Conservation (phyloP, 2,329 filamentous ascomycete species). For the Colletotrichum euphorbiae region DNA sequence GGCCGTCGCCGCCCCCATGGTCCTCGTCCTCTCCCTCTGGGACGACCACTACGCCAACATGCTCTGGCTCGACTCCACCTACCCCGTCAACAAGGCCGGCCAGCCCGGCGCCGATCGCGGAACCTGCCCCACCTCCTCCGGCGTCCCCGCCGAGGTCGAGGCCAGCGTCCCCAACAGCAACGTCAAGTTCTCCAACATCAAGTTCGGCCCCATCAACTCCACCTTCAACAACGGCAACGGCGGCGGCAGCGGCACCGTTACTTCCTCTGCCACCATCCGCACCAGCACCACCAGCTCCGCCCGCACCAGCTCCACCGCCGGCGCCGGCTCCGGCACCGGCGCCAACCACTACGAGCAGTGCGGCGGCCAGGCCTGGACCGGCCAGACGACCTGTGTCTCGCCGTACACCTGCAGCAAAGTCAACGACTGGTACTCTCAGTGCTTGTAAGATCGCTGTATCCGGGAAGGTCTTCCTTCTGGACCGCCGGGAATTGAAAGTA, state of each 20-base stretch:
- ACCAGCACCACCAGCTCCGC: conserved; percentile 34
- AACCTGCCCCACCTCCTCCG: conserved; percentile 63
- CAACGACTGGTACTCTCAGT: conserved; percentile 58
- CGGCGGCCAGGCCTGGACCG: conserved; percentile 50
- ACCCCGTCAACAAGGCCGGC: conserved; percentile 59
- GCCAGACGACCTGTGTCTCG: conserved; percentile 50
- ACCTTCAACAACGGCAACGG: conserved; percentile 54
- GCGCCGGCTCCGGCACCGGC: conserved; percentile 37
- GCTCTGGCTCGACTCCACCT: conserved; percentile 78
- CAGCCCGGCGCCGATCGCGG: conserved; percentile 64
- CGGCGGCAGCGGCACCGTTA: too few species aligned
- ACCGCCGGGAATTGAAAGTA: background rate
- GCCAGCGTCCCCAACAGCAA: conserved; percentile 56
- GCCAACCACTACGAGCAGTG: conserved; percentile 52
- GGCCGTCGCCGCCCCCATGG: conserved; percentile 56
- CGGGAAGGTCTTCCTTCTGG: background rate
- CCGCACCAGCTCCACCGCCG: conserved; percentile 30
- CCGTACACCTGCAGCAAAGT: conserved; percentile 51
- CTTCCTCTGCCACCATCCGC: conserved; percentile 23
- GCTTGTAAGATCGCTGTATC: conserved; percentile 46
- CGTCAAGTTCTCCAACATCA: conserved; percentile 67
- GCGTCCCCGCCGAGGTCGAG: conserved; percentile 64
- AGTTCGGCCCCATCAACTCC: conserved; percentile 66
- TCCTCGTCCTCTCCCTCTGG: conserved; percentile 66
- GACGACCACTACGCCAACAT: conserved; percentile 60